Evolutionary conservation across 371 early-diverging fungal genomes (phyloP), one percentile per base, ranked within the genome.

Genomic region (Circinella minor): DNA sequence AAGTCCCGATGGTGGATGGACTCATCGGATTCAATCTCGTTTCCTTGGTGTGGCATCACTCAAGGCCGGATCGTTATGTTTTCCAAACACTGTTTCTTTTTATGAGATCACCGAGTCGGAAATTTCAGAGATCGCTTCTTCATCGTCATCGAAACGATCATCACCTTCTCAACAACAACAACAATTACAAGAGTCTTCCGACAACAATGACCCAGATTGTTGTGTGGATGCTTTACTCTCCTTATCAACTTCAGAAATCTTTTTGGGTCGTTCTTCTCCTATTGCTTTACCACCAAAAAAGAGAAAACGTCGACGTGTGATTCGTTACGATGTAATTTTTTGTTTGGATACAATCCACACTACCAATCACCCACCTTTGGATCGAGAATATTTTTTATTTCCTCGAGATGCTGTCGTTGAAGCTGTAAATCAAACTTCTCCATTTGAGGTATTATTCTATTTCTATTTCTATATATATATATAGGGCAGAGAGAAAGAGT

Each of bases 351-450:
- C 63, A 54, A 38, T 27, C 15, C n/a, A n/a, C 51, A 17, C 46
- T 17, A 18, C 7, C 63, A 66, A 4, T 55, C 64, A 0, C 61
- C 69, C 43, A 4, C 47, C 64, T 0, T 60, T 67, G 13, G 75
- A 78, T 37, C 71, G 60, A 55, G 68, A 63, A 0, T 79, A 77
- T 51, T 81, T 74, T 65, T 34, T 76, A 49, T 82, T 87, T 49
- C 83, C 87, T 65, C 78, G 75, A 20, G 81, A 87, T 69, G 82
- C 86, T 7, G 72, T 87, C 9, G 73, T 80, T 14, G 84, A 85
- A 63, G 74, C 77, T 37, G 67, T 77, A 13, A 78, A 69, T 38
- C 67, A 74, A 65, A 47, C 72, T 37, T 66, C 76, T 3, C 82
- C 82, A 17, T 76, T 72, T 68, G 80, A 84, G 79, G 86, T 84